These are phyloP conservation scores for Eucalyptus leucophloia DNA, from an alignment of 345 rosid species.

Conservation along the genomic window DNA sequence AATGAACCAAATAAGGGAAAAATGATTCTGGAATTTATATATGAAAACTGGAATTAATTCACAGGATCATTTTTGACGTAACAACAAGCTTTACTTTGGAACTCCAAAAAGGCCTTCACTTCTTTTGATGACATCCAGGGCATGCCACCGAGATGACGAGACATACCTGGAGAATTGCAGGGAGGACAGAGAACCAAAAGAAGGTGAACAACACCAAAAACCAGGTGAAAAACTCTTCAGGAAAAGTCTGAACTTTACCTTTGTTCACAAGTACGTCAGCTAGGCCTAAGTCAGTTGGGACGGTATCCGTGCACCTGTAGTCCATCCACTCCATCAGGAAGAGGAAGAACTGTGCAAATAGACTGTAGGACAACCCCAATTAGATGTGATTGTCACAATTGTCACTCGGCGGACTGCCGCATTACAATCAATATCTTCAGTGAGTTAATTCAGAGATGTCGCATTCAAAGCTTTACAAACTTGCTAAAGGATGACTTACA, in stretches of 20 bases:
- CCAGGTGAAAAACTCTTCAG: not conserved
- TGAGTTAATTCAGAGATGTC: too few relatives aligned
- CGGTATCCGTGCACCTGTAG: constrained; percentile 39
- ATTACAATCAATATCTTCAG: constrained; percentile 4
- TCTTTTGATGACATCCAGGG: constrained; percentile 39
- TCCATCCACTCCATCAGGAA: constrained; percentile 62
- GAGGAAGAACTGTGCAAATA: constrained; percentile 40
- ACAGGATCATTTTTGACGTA: accelerated
- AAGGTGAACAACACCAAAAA: not conserved
- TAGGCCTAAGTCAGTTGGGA: constrained; percentile 42
- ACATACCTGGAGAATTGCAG: constrained; percentile 23
- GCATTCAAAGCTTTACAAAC: constrained; percentile 25
- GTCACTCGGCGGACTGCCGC: constrained; percentile 45
- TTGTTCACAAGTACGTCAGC: constrained; percentile 46
- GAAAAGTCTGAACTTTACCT: constrained; percentile 10
- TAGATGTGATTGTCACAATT: constrained; percentile 31
- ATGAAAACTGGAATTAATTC: too few relatives aligned
- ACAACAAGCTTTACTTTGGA: too few relatives aligned
- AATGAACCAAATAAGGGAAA: too few relatives aligned
- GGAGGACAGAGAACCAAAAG: not conserved
- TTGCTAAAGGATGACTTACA: constrained; percentile 32
- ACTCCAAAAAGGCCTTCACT: constrained; percentile 25
- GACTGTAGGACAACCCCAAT: constrained; percentile 50
- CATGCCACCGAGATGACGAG: constrained; percentile 52
- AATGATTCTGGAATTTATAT: too few relatives aligned